phyloP scores from a whole-genome alignment of 129 eudicot species.

The Dittrichia graveolens region DNA sequence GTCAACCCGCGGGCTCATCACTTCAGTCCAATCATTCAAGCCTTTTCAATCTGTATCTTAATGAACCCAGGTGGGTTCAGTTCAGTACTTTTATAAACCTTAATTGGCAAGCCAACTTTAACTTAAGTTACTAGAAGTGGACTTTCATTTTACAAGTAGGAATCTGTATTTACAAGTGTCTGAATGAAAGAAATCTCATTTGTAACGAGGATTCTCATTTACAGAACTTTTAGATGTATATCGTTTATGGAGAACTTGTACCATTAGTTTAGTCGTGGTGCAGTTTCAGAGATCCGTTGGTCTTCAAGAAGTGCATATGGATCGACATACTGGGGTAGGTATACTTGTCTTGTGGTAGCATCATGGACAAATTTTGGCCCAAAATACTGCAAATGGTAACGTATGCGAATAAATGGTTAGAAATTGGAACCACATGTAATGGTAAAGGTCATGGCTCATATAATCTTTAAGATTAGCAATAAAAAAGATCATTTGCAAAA shows the following conservation, averaged over 20 bases:
- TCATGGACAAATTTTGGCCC: constrained; percentile 84
- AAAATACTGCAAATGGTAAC: constrained; percentile 66
- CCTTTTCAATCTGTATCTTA: constrained; percentile 51
- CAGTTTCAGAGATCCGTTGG: constrained; percentile 63
- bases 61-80: constrained; percentile 12
- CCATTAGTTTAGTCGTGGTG: constrained; percentile 61
- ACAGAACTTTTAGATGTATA: constrained; percentile 32
- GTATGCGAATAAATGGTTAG: neutral
- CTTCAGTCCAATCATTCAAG: constrained; percentile 39
- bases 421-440: too few relatives aligned
- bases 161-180: constrained; percentile 41
- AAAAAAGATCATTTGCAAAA: too few relatives aligned
- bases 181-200: constrained; percentile 27
- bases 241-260: constrained; percentile 16
- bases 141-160: constrained; percentile 30
- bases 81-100: neutral
- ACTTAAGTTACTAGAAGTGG: constrained; percentile 29
- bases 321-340: constrained; percentile 73
- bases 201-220: constrained; percentile 32
- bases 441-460: too few relatives aligned
- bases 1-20: constrained; percentile 56
- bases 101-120: constrained; percentile 4
- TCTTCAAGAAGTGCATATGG: constrained; percentile 87
- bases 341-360: constrained; percentile 43
- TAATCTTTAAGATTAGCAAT: too few relatives aligned